Evolutionary conservation across 1,284 basidiomycete species (phyloP).

Genomic region (Exsudoporus floridanus): DNA sequence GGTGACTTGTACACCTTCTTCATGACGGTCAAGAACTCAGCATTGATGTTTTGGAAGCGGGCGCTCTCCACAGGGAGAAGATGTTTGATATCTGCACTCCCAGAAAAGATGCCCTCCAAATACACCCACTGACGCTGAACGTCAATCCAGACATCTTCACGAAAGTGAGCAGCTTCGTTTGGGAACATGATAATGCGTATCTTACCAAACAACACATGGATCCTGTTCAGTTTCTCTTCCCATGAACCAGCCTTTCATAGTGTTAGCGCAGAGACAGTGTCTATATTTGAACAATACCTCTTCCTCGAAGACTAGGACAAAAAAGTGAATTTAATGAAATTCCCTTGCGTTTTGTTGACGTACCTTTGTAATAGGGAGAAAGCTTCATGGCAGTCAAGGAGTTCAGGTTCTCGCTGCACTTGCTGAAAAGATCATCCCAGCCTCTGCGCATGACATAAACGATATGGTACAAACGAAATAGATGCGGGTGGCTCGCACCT

Average conservation of each 20-base stretch:
- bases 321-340: conserved; percentile 10
- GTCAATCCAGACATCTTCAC: conserved; percentile 94
- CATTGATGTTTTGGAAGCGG: conserved; percentile 98
- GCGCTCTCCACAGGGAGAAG: conserved; percentile 95
- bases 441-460: conserved; percentile 53
- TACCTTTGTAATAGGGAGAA: conserved; percentile 95
- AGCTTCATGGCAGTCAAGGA: conserved; percentile 96
- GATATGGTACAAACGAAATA: background rate
- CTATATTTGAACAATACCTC: conserved; percentile 48
- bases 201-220: conserved; percentile 92
- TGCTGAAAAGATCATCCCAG: conserved; percentile 98
- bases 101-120: conserved; percentile 98
- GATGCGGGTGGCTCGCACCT: conserved; percentile 46
- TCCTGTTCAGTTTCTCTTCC: conserved; percentile 93
- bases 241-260: conserved; percentile 71
- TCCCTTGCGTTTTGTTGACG: conserved; percentile 8
- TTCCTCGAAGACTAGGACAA: conserved; percentile 80
- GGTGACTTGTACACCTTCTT: conserved; percentile 99
- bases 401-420: conserved; percentile 95
- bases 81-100: conserved; percentile 97
- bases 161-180: conserved; percentile 11
- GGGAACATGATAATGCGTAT: background rate
- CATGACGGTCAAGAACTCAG: conserved; percentile 98
- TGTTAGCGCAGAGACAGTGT: conserved; percentile 15
- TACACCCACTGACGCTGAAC: conserved; percentile 99